A percentile compares a stretch with the other conserved stretches of the same genome.
Conservation (phyloP, 73 alveolate species). For the Paramecium sonneborni region DNA sequence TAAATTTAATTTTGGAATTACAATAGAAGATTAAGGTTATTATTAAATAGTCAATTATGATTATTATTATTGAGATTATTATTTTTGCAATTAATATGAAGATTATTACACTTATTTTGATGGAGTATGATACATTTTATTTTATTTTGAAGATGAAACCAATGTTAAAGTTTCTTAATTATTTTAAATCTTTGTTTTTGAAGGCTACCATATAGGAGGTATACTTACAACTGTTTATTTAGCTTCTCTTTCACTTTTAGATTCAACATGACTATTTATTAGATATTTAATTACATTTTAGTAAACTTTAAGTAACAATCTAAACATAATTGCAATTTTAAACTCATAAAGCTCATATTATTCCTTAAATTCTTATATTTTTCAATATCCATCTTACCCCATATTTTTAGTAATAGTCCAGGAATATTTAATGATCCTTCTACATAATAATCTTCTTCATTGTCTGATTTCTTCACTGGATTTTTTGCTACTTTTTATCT, state of each 20-base stretch:
- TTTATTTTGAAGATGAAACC: neutral
- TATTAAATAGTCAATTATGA: neutral
- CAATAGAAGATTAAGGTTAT: neutral
- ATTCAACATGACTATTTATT: neutral
- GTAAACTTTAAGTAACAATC: constrained; percentile 38
- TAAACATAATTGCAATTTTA: neutral
- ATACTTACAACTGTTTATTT: neutral
- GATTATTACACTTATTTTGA: neutral
- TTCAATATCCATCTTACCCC: constrained; percentile 46
- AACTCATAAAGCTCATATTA: neutral
- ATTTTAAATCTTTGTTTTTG: neutral
- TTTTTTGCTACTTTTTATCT: constrained; percentile 38
- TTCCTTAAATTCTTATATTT: constrained; percentile 21
- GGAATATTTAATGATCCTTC: constrained; percentile 42
- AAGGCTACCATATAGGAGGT: neutral
- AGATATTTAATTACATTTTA: neutral
- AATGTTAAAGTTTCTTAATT: neutral
- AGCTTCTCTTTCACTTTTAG: constrained; percentile 43
- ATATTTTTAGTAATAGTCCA: constrained; percentile 5
- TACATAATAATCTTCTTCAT: constrained; percentile 53
- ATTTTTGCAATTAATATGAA: neutral
- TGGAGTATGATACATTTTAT: neutral
- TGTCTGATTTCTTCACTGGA: constrained; percentile 46
- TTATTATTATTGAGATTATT: neutral
- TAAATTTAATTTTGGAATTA: neutral